These are phyloP conservation scores for Lignosus rhinocerotis DNA, from an alignment of 1,284 basidiomycete genomes.

Conservation along the genomic window DNA sequence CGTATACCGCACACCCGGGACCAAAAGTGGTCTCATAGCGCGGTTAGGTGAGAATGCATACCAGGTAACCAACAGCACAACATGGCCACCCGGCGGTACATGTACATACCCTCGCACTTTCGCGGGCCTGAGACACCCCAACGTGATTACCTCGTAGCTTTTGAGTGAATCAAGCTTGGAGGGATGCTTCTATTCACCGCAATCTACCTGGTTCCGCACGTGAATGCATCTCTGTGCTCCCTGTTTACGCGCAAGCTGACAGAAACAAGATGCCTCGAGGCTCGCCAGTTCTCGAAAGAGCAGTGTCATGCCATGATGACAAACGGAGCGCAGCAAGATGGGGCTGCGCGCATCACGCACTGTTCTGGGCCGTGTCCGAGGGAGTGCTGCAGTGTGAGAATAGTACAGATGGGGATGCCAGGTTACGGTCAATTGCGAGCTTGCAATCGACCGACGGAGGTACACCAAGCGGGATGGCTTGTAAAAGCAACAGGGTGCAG, in stretches of 20 bases:
- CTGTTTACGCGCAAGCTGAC: background rate
- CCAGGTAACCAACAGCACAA: background rate
- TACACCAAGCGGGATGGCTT: background rate
- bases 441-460: too few relatives aligned
- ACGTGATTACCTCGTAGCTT: conserved; percentile 18
- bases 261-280: background rate
- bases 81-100: too few relatives aligned
- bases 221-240: background rate
- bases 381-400: background rate
- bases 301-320: background rate
- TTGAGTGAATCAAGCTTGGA: conserved; percentile 9
- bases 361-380: background rate
- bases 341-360: conserved; percentile 2
- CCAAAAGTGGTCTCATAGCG: background rate
- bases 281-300: background rate
- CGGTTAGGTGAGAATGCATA: background rate
- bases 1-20: background rate
- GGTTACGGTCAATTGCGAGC: too few relatives aligned
- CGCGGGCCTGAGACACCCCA: conserved; percentile 3
- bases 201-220: conserved; percentile 7
- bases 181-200: conserved; percentile 1
- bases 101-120: background rate
- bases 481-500: background rate
- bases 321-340: background rate
- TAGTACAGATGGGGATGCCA: background rate